A percentile compares a stretch with the other conserved stretches of the same genome.
Conservation (phyloP, 805 yeast genomes). For the Saccharomyces jurei region DNA sequence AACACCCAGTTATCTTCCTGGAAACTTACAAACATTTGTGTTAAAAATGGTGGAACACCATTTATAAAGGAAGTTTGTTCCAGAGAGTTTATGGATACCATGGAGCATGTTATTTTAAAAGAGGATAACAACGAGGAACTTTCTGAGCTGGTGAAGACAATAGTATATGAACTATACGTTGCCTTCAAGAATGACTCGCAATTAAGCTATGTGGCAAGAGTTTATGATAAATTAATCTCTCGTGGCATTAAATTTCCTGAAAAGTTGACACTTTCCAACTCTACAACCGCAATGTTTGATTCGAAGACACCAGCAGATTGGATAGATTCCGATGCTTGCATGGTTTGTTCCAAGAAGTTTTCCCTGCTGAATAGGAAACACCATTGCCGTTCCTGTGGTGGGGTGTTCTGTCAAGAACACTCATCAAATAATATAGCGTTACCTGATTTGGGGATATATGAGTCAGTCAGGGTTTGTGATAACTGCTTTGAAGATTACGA, state of each 20-base stretch:
- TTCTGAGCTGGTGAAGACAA: constrained; percentile 48
- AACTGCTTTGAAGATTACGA: constrained; percentile 65
- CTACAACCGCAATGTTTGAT: constrained; percentile 53
- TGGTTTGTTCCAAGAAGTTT: constrained; percentile 81
- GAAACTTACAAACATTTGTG: constrained; percentile 74
- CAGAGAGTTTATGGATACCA: constrained; percentile 77
- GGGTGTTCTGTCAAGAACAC: constrained; percentile 81
- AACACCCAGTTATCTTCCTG: constrained; percentile 69
- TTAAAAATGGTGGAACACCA: constrained; percentile 87
- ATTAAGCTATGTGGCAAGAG: constrained; percentile 52
- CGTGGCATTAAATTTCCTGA: constrained; percentile 67
- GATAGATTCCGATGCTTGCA: constrained; percentile 92
- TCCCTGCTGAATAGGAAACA: constrained; percentile 83
- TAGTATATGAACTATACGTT: constrained; percentile 70
- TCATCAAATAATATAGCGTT: constrained; percentile 65
- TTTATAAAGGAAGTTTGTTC: constrained; percentile 72
- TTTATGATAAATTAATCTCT: constrained; percentile 49
- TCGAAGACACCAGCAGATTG: constrained; percentile 94
- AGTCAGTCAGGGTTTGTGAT: constrained; percentile 90
- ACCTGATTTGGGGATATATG: constrained; percentile 77
- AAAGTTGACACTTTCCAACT: constrained; percentile 6
- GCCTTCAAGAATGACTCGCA: constrained; percentile 64
- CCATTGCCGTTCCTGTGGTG: constrained; percentile 96
- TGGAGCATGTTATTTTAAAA: constrained; percentile 41
- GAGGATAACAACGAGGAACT: constrained; percentile 42